Base-by-base conservation (phyloP, 2,329 filamentous ascomycete species). In the Dryadomyces sulphureus region DNA sequence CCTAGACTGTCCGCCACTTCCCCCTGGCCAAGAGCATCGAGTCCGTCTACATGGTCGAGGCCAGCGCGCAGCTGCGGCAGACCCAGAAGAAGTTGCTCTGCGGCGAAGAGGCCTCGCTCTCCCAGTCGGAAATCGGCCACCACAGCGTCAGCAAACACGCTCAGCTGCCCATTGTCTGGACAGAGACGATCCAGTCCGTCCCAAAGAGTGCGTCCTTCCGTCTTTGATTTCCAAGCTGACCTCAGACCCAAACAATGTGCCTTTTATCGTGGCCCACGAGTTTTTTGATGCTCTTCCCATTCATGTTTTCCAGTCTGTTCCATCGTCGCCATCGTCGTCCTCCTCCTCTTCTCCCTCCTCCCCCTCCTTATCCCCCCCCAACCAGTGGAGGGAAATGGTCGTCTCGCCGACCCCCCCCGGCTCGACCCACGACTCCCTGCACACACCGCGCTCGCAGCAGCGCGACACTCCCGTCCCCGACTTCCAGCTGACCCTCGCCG, bases 281-380 rank as follows among this genome's bases (percentile, higher is more conserved):
- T 96, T 98, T 70, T 98, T 98, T 65, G 92, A 98, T 55, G 92
- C 92, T 2, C 79, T 98, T 1, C 92, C 92, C 30, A 95, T 98
- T 54, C 89, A 98, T 61, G 81, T 86, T 50, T 98, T 98, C 60
- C 83, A 96, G 62, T 82, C 85, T 14, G 72, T 90, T 43, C 59
- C 63, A 6, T 61, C 68, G 30, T 59, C 54, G 45, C 22, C 50
- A 8, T 4, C 38, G 16, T 8, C 47, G 2, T 8, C 45, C 4
- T 25, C 35, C 17, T 14, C 41, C 2, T 20, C 16, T 4, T 34
- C 45, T 2, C 14, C 41, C 66, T 52, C 60, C 65, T 14, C 60
- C 66, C 57, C 64, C 5, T 44, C 58, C 60, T 63, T 53, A 56
- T 66, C 34, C 68, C 62, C 55, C 53, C 63, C 54, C 50, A 61